These are phyloP conservation scores for Trifolium repens DNA, from an alignment of 306 rosid species.

Conservation along the genomic window DNA sequence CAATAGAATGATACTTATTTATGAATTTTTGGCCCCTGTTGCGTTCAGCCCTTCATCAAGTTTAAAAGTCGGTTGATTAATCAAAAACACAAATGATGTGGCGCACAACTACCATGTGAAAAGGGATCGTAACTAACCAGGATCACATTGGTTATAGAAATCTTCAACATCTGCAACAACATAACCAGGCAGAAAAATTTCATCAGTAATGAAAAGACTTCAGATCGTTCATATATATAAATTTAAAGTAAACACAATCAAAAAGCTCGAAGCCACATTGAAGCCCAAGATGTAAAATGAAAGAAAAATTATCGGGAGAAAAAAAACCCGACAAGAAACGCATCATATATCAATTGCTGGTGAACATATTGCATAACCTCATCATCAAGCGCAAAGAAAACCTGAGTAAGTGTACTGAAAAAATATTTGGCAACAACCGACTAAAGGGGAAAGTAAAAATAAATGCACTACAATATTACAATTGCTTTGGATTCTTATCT, in stretches of 20 bases:
- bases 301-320: background rate
- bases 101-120: slow-evolving; percentile 1
- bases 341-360: slow-evolving; percentile 19
- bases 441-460: background rate
- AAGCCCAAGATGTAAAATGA: slow-evolving; percentile 16
- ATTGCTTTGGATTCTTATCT: background rate
- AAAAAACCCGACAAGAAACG: slow-evolving; percentile 16
- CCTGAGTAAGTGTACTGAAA: slow-evolving; percentile 7
- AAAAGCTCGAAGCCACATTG: background rate
- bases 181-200: slow-evolving; percentile 34
- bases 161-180: slow-evolving; percentile 83
- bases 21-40: background rate
- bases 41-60: slow-evolving; percentile 18
- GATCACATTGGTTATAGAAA: slow-evolving; percentile 85
- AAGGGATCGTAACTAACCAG: slow-evolving; percentile 57
- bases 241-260: background rate
- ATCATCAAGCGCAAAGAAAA: slow-evolving; percentile 11
- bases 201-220: slow-evolving; percentile 36
- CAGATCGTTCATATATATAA: background rate
- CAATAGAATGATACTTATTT: slow-evolving; percentile 13
- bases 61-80: slow-evolving; percentile 25
- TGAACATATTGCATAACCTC: slow-evolving; percentile 11
- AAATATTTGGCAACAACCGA: background rate
- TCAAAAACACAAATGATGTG: slow-evolving; percentile 15
- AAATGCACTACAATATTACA: background rate